Evolutionary conservation across 148 eudicot species (phyloP), one percentile per base, ranked within the genome.

Genomic region (Chenopodium berlandieri): DNA sequence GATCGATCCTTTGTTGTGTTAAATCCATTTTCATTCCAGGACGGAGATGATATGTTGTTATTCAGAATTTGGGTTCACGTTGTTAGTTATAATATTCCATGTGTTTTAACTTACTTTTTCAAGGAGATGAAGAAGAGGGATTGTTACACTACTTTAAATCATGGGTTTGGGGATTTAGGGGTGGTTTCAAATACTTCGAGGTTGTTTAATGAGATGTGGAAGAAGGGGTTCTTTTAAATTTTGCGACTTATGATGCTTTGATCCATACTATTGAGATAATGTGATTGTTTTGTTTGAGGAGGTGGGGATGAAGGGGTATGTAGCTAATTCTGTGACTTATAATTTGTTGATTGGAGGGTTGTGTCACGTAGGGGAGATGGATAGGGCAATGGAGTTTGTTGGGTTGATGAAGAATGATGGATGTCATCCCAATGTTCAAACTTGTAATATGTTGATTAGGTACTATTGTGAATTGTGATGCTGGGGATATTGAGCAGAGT

Each of bases 81-180:
- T 20, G 83, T 96, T 83, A 94, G 90, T 79, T 94, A 96, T 82
- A 96, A 92, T 80, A 86, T 89, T 6, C 98, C 95, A 4, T 96
- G 99, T 97, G 82, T 30, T 30, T 30, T n/a, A n/a, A n/a, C n/a
- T 30, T 30, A 79, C 48, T 96, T 96, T 75, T 96, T 96, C 86
- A 78, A 89, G 88, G 90, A 94, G 86, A 94, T 96, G 94, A 94
- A 86, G 84, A 92, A 75, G 89, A 88, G 99, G 80, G 79, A 83
- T 32, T 79, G 85, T 34, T 96, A 94, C 75, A 93, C 98, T 4
- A 96, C 97, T 5, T 70, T 94, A 78, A 88, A 94, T 78, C 99
- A 96, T 77, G 99, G 98, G 68, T 89, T 93, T 83, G 99, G 99
- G 34, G 92, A 92, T 65, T 90, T 78, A 1, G 99, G 99, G 10